Evolutionary conservation across 1,284 basidiomycete genomes (phyloP), one percentile per base, ranked within the genome.

Genomic region (Leucoagaricus sp.): DNA sequence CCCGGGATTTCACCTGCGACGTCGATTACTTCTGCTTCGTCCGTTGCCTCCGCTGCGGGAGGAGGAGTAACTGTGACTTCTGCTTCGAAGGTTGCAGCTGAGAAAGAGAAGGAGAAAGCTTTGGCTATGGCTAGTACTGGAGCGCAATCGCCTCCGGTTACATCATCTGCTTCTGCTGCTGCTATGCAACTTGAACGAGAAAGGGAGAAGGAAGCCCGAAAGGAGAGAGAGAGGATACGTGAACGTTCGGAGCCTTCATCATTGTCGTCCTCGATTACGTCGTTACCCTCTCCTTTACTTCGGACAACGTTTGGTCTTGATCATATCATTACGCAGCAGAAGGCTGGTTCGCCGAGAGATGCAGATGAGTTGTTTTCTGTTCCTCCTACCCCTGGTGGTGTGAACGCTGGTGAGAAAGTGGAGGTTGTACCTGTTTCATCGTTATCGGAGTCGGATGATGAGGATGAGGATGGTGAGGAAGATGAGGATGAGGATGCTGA

Each of bases 21-120:
- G 9, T 55, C 41, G 7, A 5, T 21, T 15, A 41, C 40, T 15
- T 41, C 40, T 21, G 23, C 17, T 23, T 41, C 40, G 17, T 33
- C 46, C 12, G 5, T 21, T 41, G 17, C n/a, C 29, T 19, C n/a
- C 19, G 28, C 23, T 23, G 13, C 31, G n/a, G n/a, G 31, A 17
- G 10, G n/a, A 8, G 10, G 31, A n/a, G 36, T 42, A 19, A 42
- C n/a, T 26, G 10, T 34, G 28, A 57, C 55, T 25, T 51, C 55
- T 13, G 55, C 55, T 4, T 57, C 55, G 13, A 47, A 51, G 10
- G 48, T 57, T 29, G 55, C 55, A 47, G 55, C 55, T 40, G 55
- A 55, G 31, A 55, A 49, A n/a, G 52, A 42, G 19, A 41, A 23
- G 33, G 49, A 54, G 23, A 54, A 42, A 28, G 34, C 19, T 7